Conservation (phyloP, 164 flowering plant genomes). For the Piper betle region DNA sequence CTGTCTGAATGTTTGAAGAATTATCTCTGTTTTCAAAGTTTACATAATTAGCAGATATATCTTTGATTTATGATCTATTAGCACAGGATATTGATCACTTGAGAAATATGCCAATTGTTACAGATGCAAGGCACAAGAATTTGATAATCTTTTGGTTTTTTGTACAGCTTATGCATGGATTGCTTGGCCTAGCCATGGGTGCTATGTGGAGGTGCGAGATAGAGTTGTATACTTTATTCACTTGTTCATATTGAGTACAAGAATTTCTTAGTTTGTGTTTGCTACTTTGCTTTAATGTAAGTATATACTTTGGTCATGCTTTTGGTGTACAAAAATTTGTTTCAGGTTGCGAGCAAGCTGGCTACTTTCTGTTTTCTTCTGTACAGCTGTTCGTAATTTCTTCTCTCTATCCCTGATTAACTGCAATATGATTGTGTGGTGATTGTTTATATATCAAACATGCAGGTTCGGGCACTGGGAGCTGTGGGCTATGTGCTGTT, state of each 20-base stretch:
- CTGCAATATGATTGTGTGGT: neutral
- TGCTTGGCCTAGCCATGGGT: constrained; percentile 86
- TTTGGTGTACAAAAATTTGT: constrained; percentile 9
- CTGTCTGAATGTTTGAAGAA: too few relatives aligned
- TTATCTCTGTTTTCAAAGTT: too few relatives aligned
- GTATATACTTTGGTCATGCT: neutral
- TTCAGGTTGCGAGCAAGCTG: constrained; percentile 62
- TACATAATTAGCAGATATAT: too few relatives aligned
- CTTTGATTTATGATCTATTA: neutral
- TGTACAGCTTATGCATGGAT: constrained; percentile 82
- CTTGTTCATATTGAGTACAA: neutral
- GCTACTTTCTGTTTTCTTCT: constrained; percentile 56
- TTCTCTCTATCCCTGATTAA: neutral
- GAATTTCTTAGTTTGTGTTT: neutral
- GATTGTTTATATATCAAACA: constrained; percentile 4
- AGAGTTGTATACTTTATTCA: neutral
- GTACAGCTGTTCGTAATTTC: constrained; percentile 48
- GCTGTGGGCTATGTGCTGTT: constrained; percentile 64
- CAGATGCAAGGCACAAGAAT: neutral
- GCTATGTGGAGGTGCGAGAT: constrained; percentile 73
- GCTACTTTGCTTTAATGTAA: neutral
- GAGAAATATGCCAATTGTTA: neutral
- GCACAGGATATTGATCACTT: neutral
- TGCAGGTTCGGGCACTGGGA: constrained; percentile 78
- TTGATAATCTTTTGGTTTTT: neutral